Percentiles rank a stretch among this genome's conserved stretches.
Evolutionary conservation across 768 basidiomycete genomes (phyloP).

Genomic region (Boletus rufocinnamomeus): DNA sequence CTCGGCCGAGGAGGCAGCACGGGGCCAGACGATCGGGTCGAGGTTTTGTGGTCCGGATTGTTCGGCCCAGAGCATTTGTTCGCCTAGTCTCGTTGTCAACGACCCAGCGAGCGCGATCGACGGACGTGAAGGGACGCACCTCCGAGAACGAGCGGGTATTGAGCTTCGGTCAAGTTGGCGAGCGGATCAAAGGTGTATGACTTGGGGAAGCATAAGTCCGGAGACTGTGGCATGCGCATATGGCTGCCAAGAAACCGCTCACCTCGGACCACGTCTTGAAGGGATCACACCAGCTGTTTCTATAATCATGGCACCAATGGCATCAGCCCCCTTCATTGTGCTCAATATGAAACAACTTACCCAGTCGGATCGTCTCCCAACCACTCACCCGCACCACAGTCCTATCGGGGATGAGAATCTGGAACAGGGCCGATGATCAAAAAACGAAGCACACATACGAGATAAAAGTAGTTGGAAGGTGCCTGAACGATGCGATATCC

Average conservation of each 20-base stretch:
- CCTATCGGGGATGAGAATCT: conserved; percentile 25
- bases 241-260: conserved; percentile 15
- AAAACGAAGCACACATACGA: conserved; percentile 27
- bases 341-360: conserved; percentile 19
- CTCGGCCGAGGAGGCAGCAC: conserved; percentile 49
- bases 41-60: conserved; percentile 46
- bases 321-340: conserved; percentile 1
- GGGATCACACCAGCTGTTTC: conserved; percentile 51
- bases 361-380: conserved; percentile 38
- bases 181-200: conserved; percentile 54
- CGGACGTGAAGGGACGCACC: conserved; percentile 19
- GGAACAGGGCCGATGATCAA: not conserved
- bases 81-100: conserved; percentile 23
- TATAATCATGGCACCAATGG: conserved; percentile 6
- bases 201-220: conserved; percentile 26
- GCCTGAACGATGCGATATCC: conserved; percentile 50
- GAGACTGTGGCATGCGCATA: not conserved
- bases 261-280: conserved; percentile 56
- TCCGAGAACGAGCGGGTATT: conserved; percentile 43
- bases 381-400: conserved; percentile 53
- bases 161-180: conserved; percentile 38
- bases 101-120: not conserved
- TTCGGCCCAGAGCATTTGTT: conserved; percentile 48
- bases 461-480: conserved; percentile 55
- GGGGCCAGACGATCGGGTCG: conserved; percentile 41